Evolutionary conservation across 371 early-diverging fungal species (phyloP), one percentile per base, ranked within the genome.

Genomic region (Mortierella sp.): DNA sequence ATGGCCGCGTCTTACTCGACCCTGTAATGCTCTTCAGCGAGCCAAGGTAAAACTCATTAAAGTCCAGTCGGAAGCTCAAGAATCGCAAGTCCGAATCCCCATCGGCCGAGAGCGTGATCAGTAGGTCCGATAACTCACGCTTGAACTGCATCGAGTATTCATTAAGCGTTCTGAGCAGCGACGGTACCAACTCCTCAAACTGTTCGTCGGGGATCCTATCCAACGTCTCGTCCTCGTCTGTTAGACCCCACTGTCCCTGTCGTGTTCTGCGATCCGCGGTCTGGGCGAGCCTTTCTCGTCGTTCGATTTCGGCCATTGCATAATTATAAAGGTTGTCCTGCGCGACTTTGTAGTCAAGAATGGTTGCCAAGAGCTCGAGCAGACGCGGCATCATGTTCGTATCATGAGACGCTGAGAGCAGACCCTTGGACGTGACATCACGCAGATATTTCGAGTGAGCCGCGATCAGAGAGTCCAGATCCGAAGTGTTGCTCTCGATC

Each of bases 11-110:
- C n/a, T n/a, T n/a, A n/a, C n/a, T 34, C 37, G 37, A 24, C 4
- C 46, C 44, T n/a, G n/a, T n/a, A n/a, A n/a, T n/a, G 19, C 19
- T 48, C 39, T 72, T 66, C 15, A 72, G n/a, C 6, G 72, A 66
- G 12, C 72, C 66, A 56, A 61, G 44, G 65, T 92, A 92, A 64
- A 86, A 85, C 59, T 88, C 88, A 72, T 95, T 96, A 70, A 92
- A 96, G 70, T 96, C 89, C 44, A 95, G 79, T 2, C 94, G 83
- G 78, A 92, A 78, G 66, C 87, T 76, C 79, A 88, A 69, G 79
- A 91, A 79, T 82, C 85, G 71, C 24, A 94, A 72, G 64, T 93
- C 91, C 42, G 88, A 87, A 44, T 92, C 92, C 21, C 89, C 83
- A 58, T 87, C 88, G 14, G 85, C 84, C 46, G 88, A 79, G 31